A percentile compares a stretch with the other conserved stretches of the same genome.
These are phyloP conservation scores for Pyricularia sp. DNA, from an alignment of 2,329 filamentous ascomycete genomes.

Conservation along the genomic window DNA sequence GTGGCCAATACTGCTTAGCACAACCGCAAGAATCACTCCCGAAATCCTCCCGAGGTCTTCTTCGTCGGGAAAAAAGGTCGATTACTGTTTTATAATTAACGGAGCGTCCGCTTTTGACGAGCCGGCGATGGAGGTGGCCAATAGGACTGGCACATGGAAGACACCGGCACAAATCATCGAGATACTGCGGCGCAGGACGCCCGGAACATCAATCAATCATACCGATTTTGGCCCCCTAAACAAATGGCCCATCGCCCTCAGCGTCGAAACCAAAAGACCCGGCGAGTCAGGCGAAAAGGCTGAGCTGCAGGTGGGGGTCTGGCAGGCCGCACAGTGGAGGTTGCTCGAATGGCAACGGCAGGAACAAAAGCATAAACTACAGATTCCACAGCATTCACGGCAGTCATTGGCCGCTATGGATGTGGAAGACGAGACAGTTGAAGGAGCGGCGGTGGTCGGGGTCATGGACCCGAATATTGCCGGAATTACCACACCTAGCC, in stretches of 20 bases:
- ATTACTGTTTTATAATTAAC: neutral
- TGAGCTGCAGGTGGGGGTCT: constrained; percentile 4
- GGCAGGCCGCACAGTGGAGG: constrained; percentile 5
- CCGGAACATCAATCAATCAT: constrained; percentile 1
- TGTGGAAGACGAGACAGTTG: neutral
- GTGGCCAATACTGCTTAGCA: neutral
- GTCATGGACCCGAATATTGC: neutral
- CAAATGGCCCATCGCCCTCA: constrained; percentile 5
- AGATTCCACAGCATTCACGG: neutral
- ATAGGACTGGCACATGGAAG: neutral
- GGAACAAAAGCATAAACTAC: neutral
- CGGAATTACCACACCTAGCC: neutral
- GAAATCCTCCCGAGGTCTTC: neutral
- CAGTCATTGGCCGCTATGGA: neutral
- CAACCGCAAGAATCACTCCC: neutral
- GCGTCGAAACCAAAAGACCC: constrained; percentile 6
- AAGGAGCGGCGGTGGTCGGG: neutral
- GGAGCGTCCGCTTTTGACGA: neutral
- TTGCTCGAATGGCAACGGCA: constrained; percentile 3
- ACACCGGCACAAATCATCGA: neutral
- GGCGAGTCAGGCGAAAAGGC: neutral
- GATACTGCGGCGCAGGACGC: neutral
- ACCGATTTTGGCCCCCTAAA: constrained; percentile 2
- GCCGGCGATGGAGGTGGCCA: neutral
- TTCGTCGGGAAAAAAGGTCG: constrained; percentile 2